Evolutionary conservation across 495 filamentous ascomycete species (phyloP).

Genomic region (Pyrenopolyporus hunteri): DNA sequence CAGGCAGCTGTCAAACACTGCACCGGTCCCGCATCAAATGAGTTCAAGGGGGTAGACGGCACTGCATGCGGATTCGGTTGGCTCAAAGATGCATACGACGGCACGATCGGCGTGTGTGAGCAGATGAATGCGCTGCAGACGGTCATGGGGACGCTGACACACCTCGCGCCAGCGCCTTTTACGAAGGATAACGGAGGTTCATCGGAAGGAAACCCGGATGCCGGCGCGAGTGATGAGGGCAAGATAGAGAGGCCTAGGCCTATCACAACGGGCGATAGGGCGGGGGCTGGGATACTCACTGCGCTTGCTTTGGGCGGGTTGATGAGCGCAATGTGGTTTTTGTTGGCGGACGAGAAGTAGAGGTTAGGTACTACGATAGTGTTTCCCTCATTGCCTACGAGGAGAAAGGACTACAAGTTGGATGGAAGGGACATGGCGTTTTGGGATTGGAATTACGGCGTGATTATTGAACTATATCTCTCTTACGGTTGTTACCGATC

Average conservation of each 20-base stretch:
- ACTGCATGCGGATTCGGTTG: slow-evolving; percentile 55
- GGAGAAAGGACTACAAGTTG: background rate
- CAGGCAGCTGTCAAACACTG: slow-evolving; percentile 66
- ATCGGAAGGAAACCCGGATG: slow-evolving; percentile 66
- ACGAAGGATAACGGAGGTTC: slow-evolving; percentile 66
- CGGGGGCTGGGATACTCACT: slow-evolving; percentile 63
- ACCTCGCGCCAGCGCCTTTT: slow-evolving; percentile 49
- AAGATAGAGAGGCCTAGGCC: slow-evolving; percentile 32
- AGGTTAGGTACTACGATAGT: background rate
- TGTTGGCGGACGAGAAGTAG: slow-evolving; percentile 15
- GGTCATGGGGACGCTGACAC: slow-evolving; percentile 55
- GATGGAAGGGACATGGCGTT: slow-evolving; percentile 12
- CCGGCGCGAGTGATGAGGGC: slow-evolving; percentile 46
- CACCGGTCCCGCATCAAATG: slow-evolving; percentile 56
- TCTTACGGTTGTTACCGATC: no score
- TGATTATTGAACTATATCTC: background rate
- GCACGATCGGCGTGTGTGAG: slow-evolving; percentile 59
- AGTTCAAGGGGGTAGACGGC: slow-evolving; percentile 59
- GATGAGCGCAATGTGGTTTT: slow-evolving; percentile 42
- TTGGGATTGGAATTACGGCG: background rate
- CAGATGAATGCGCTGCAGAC: slow-evolving; percentile 66
- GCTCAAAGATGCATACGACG: slow-evolving; percentile 47
- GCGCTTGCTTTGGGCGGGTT: slow-evolving; percentile 55
- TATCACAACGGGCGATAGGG: slow-evolving; percentile 58
- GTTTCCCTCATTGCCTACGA: background rate